A percentile compares a stretch with the other conserved stretches of the same genome.
Evolutionary conservation across 2,329 filamentous ascomycete genomes (phyloP).

Genomic region (Penicillium thymicola): DNA sequence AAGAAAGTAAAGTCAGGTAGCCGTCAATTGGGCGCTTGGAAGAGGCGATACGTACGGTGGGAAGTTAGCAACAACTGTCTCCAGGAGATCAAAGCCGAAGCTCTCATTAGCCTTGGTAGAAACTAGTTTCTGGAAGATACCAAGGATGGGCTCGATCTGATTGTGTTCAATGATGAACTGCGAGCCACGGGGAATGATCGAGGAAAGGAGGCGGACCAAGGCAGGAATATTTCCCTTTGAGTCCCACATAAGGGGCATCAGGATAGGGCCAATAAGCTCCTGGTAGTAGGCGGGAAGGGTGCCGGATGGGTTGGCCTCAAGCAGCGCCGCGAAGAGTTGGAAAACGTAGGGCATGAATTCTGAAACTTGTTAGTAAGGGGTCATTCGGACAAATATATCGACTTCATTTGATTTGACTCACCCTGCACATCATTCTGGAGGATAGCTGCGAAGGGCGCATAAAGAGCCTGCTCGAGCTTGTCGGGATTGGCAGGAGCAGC

Average conservation of each 20-base stretch:
- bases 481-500: slow-evolving; percentile 66
- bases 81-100: slow-evolving; percentile 85
- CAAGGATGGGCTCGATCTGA: slow-evolving; percentile 83
- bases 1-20: neutral
- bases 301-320: slow-evolving; percentile 80
- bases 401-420: slow-evolving; percentile 35
- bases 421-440: slow-evolving; percentile 78
- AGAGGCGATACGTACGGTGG: slow-evolving; percentile 56
- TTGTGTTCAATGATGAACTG: slow-evolving; percentile 71
- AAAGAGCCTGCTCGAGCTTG: slow-evolving; percentile 75
- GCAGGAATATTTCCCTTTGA: slow-evolving; percentile 90
- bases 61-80: slow-evolving; percentile 71
- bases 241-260: slow-evolving; percentile 84
- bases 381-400: neutral
- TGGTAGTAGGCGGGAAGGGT: slow-evolving; percentile 78
- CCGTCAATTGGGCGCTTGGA: neutral
- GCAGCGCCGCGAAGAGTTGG: slow-evolving; percentile 85
- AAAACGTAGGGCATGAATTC: slow-evolving; percentile 97
- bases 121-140: slow-evolving; percentile 91
- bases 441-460: slow-evolving; percentile 76
- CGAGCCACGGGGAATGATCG: slow-evolving; percentile 75
- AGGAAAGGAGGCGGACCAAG: slow-evolving; percentile 76
- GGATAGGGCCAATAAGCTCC: slow-evolving; percentile 70
- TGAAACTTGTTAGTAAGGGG: slow-evolving; percentile 39
- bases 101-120: slow-evolving; percentile 77